These are phyloP conservation scores for Mastigamoeba balamuthi DNA, from an alignment of 78 protist genomes.

Conservation along the genomic window DNA sequence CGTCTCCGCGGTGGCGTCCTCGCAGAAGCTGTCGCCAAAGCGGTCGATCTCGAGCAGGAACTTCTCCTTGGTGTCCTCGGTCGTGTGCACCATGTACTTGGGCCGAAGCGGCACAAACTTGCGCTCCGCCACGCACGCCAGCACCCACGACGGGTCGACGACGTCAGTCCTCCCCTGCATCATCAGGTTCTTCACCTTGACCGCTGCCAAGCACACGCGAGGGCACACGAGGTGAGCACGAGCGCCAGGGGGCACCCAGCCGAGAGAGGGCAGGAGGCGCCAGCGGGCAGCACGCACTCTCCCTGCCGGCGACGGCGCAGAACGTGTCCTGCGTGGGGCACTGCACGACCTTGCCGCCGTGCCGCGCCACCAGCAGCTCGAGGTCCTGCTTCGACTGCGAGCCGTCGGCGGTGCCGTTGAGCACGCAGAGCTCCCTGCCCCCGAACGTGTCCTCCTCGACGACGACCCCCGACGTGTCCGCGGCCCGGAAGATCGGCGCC, in stretches of 20 bases:
- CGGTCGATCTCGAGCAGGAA: slow-evolving; percentile 19
- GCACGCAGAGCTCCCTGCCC: slow-evolving; percentile 39
- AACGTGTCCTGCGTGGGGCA: slow-evolving; percentile 1
- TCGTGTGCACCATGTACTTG: slow-evolving; percentile 44
- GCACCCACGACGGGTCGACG: slow-evolving; percentile 19
- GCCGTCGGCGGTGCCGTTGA: slow-evolving; percentile 15
- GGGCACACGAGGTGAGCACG: background rate
- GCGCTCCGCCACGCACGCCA: slow-evolving; percentile 9
- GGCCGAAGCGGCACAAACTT: slow-evolving; percentile 42
- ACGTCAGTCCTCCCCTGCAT: slow-evolving; percentile 16
- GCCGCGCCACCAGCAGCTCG: slow-evolving; percentile 32
- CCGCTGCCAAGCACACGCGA: slow-evolving; percentile 3
- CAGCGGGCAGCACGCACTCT: too few species aligned
- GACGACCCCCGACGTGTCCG: slow-evolving; percentile 17
- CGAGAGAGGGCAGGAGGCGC: too few species aligned
- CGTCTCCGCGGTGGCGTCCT: background rate
- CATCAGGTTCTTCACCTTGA: slow-evolving; percentile 38
- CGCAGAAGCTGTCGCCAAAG: slow-evolving; percentile 40
- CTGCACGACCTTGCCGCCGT: slow-evolving; percentile 50
- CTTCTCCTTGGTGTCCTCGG: slow-evolving; percentile 1
- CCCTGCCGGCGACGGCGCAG: background rate
- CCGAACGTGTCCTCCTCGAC: background rate
- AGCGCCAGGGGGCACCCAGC: too few species aligned
- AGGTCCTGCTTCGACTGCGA: slow-evolving; percentile 12
- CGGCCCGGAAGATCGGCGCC: slow-evolving; percentile 15